Percentiles rank a stretch among this genome's conserved stretches.
Conservation (phyloP, 2,329 filamentous ascomycete genomes). For the Apiospora aurea region DNA sequence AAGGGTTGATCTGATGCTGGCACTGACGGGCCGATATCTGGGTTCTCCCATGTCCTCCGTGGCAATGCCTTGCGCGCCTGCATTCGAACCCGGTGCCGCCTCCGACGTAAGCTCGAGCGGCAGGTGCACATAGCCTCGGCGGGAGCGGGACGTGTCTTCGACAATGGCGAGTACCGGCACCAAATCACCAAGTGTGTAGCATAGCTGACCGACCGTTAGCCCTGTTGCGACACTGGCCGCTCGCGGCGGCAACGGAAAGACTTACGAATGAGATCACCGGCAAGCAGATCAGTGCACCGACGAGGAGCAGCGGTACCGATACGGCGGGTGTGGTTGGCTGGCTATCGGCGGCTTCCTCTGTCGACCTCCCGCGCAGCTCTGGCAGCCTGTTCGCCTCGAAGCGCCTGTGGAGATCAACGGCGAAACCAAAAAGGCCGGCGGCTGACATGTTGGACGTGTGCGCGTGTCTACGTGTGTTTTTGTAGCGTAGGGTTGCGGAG, state of each 20-base stretch:
- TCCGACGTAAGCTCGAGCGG: constrained; percentile 37
- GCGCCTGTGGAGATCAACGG: neutral
- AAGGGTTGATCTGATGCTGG: constrained; percentile 54
- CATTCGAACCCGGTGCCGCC: constrained; percentile 21
- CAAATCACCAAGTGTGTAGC: constrained; percentile 55
- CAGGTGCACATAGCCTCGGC: constrained; percentile 56
- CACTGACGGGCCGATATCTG: constrained; percentile 49
- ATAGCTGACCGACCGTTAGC: constrained; percentile 41
- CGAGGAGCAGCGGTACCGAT: neutral
- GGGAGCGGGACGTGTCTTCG: constrained; percentile 58
- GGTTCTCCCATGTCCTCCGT: constrained; percentile 40
- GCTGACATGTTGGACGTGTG: neutral
- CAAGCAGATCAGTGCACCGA: neutral
- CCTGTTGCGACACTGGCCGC: neutral
- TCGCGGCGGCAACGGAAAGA: neutral
- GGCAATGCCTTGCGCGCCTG: constrained; percentile 39
- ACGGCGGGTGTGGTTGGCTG: neutral
- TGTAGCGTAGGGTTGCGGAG: neutral
- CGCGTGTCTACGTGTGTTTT: neutral
- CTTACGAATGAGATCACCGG: neutral
- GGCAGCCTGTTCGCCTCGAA: neutral
- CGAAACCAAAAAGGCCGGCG: neutral
- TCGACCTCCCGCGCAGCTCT: neutral
- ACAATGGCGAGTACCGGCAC: constrained; percentile 60
- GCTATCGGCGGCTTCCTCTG: neutral